Evolutionary conservation across 2,329 filamentous ascomycete genomes (phyloP).

Genomic region (Dendryphion nanum): DNA sequence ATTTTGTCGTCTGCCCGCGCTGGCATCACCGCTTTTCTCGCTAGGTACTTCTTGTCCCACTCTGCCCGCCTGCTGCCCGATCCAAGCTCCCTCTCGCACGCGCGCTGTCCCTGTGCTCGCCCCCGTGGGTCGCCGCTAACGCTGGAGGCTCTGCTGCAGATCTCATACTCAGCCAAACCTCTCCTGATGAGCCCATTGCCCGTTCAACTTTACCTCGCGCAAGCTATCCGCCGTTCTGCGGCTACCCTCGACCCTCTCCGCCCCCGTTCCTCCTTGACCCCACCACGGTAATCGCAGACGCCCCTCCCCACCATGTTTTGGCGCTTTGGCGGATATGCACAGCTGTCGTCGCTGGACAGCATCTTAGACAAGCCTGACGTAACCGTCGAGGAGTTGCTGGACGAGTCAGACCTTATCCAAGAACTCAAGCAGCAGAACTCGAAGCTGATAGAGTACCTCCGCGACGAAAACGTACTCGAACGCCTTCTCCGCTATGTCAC

Average conservation of each 20-base stretch:
- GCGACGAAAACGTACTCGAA: constrained; percentile 81
- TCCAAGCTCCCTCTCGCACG: neutral
- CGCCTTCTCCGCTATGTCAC: constrained; percentile 88
- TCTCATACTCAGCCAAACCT: no score
- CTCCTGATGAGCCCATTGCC: constrained; percentile 11
- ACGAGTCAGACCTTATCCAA: constrained; percentile 94
- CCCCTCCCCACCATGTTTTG: constrained; percentile 82
- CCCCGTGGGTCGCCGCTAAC: constrained; percentile 1
- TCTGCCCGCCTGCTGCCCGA: neutral
- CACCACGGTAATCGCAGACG: constrained; percentile 22
- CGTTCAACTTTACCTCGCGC: constrained; percentile 10
- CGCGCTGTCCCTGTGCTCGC: neutral
- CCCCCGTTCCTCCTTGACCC: constrained; percentile 21
- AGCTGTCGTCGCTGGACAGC: constrained; percentile 92
- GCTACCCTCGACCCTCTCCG: constrained; percentile 23
- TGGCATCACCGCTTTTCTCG: constrained; percentile 10
- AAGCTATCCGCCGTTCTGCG: constrained; percentile 12
- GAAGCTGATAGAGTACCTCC: constrained; percentile 93
- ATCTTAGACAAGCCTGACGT: constrained; percentile 95
- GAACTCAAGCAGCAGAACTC: constrained; percentile 98
- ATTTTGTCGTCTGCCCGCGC: constrained; percentile 11
- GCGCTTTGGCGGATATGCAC: constrained; percentile 98
- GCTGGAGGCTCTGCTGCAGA: no score
- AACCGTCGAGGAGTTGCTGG: constrained; percentile 89
- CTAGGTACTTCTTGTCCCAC: constrained; percentile 18